Evolutionary conservation across 2,329 filamentous ascomycete species (phyloP).

Genomic region (Sarocladium oryzae): DNA sequence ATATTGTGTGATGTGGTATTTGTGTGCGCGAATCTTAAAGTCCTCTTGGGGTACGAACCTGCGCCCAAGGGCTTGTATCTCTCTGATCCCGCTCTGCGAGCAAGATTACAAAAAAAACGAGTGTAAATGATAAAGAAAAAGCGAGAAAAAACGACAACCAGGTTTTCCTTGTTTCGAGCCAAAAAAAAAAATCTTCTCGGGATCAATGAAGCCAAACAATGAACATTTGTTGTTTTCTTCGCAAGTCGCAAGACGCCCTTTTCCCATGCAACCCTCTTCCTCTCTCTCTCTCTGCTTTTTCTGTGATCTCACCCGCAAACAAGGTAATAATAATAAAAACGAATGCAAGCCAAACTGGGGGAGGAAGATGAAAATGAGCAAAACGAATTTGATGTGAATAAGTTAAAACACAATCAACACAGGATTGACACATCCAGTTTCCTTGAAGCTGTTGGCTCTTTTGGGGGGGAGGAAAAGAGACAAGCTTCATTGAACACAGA

Average conservation of each 20-base stretch:
- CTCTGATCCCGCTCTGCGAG: constrained; percentile 3
- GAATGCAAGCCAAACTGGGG: neutral
- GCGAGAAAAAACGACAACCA: neutral
- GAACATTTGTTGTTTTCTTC: neutral
- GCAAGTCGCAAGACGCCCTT: neutral
- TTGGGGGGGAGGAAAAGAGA: neutral
- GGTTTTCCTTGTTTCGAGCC: too few relatives aligned
- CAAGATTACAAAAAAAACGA: constrained; percentile 40
- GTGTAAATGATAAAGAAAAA: constrained; percentile 34
- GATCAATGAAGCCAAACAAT: neutral
- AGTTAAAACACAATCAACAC: neutral
- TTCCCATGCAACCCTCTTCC: neutral
- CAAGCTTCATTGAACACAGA: neutral
- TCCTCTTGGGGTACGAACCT: neutral
- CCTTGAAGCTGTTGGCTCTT: neutral
- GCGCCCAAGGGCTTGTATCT: neutral
- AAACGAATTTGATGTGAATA: too few relatives aligned
- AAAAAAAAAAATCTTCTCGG: neutral
- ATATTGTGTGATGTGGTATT: too few relatives aligned
- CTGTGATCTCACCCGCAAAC: neutral
- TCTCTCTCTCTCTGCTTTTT: neutral
- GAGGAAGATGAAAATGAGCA: neutral
- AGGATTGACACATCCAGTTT: neutral
- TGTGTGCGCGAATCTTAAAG: neutral
- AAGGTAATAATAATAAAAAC: too few relatives aligned